Conservation (phyloP, 2,329 filamentous ascomycete genomes). For the Ilyonectria robusta region DNA sequence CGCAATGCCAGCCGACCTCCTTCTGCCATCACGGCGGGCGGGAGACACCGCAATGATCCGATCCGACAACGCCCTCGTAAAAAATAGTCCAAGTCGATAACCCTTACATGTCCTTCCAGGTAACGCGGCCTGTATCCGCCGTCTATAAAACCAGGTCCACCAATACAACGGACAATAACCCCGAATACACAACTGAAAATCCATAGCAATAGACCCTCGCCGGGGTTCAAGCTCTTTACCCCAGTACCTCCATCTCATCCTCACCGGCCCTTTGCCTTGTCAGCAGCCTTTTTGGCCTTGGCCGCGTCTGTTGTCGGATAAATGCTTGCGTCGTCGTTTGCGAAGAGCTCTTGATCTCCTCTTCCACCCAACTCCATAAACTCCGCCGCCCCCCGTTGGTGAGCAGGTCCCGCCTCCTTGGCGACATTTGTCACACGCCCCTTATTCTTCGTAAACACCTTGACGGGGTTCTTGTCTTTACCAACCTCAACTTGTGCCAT, state of each 20-base stretch:
- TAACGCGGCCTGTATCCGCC: conserved; percentile 24
- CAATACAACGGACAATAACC: conserved; percentile 17
- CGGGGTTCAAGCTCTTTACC: conserved; percentile 10
- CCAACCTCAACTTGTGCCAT: conserved; percentile 68
- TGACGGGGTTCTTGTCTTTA: conserved; percentile 72
- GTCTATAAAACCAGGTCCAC: conserved; percentile 24
- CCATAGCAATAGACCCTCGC: neutral
- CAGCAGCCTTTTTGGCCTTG: conserved; percentile 49
- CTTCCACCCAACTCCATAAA: conserved; percentile 90
- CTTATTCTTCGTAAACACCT: conserved; percentile 82
- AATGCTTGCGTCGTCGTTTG: conserved; percentile 69
- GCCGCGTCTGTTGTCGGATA: conserved; percentile 58
- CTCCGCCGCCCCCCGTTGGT: conserved; percentile 77
- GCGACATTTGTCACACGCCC: conserved; percentile 53
- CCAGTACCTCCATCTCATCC: conserved; percentile 2
- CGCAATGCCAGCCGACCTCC: conserved; percentile 15
- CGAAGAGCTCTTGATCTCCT: conserved; percentile 85
- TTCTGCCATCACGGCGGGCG: conserved; percentile 13
- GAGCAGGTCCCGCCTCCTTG: conserved; percentile 77
- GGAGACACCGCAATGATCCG: conserved; percentile 20
- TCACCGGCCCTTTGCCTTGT: conserved; percentile 43
- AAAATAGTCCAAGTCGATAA: conserved; percentile 29
- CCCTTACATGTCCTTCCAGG: conserved; percentile 22
- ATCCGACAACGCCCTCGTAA: conserved; percentile 24
- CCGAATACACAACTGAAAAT: conserved; percentile 14